phyloP scores from a whole-genome alignment of 768 basidiomycete species.

The Termitomyces sp. region DNA sequence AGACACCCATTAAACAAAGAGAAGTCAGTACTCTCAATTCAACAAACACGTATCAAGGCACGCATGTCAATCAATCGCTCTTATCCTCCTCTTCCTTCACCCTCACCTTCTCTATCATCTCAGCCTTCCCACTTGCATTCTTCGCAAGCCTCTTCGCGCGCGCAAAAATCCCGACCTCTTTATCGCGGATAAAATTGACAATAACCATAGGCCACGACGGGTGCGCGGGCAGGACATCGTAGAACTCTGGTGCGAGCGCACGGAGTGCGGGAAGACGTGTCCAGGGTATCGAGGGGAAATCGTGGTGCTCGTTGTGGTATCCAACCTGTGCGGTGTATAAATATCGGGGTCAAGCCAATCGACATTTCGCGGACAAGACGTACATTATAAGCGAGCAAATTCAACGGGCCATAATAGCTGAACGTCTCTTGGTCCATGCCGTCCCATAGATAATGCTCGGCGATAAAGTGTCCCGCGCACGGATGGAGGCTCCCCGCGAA shows the following conservation, averaged over 20 bases:
- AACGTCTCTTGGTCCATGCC: conserved; percentile 93
- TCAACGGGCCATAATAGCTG: conserved; percentile 92
- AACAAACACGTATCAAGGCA: no score
- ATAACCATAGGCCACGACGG: conserved; percentile 95
- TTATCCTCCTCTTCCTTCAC: conserved; percentile 11
- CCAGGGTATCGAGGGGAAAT: conserved; percentile 97
- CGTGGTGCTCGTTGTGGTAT: conserved; percentile 99
- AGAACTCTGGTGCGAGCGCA: conserved; percentile 86
- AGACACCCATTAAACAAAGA: no score
- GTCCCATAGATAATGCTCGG: conserved; percentile 95
- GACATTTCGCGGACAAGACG: no score
- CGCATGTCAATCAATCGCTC: conserved; percentile 15
- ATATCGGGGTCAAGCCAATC: no score
- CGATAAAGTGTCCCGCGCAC: conserved; percentile 96
- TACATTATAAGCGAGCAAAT: conserved; percentile 90
- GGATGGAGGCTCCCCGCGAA: conserved; percentile 97
- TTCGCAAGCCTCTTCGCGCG: conserved; percentile 66
- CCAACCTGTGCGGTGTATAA: conserved; percentile 59
- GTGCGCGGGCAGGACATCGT: conserved; percentile 84
- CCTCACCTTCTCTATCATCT: not conserved
- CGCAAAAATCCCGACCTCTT: conserved; percentile 84
- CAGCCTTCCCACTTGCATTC: conserved; percentile 26
- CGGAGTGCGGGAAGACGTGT: conserved; percentile 84
- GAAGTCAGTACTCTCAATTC: no score
- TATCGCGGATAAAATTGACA: conserved; percentile 89